A percentile compares a stretch with the other conserved stretches of the same genome.
phyloP scores from a whole-genome alignment of 2,329 filamentous ascomycete genomes.

The Pseudogymnoascus sp. region DNA sequence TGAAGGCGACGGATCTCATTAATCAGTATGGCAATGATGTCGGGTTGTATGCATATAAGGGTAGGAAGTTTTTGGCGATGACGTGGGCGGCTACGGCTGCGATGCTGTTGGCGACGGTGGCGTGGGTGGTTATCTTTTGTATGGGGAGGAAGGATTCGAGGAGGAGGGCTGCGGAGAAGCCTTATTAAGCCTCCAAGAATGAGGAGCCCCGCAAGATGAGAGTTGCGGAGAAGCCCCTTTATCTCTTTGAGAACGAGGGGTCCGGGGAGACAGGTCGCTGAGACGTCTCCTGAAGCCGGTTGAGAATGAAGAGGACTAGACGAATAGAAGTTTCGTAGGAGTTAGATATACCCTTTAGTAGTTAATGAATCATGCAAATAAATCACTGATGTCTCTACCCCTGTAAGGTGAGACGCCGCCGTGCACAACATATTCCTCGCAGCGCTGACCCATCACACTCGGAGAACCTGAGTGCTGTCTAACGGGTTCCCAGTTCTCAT shows the following conservation, averaged over 20 bases:
- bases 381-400: neutral
- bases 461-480: neutral
- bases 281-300: neutral
- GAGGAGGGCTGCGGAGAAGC: neutral
- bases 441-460: conserved; percentile 1
- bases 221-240: neutral
- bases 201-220: neutral
- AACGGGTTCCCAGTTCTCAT: conserved; percentile 1
- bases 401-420: neutral
- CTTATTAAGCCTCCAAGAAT: neutral
- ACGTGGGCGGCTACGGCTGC: conserved; percentile 48
- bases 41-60: conserved; percentile 32
- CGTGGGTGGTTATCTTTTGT: conserved; percentile 25
- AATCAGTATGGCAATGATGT: conserved; percentile 26
- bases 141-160: conserved; percentile 18
- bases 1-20: conserved; percentile 44
- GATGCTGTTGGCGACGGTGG: conserved; percentile 29
- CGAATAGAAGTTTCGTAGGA: neutral
- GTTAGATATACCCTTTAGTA: conserved; percentile 4
- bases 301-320: neutral
- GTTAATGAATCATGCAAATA: neutral
- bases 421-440: neutral
- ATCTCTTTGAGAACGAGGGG: neutral
- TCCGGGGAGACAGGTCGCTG: neutral
- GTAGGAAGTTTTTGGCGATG: conserved; percentile 46